Conservation (phyloP, 345 rosid genomes). For the Odontarrhena argentea region DNA sequence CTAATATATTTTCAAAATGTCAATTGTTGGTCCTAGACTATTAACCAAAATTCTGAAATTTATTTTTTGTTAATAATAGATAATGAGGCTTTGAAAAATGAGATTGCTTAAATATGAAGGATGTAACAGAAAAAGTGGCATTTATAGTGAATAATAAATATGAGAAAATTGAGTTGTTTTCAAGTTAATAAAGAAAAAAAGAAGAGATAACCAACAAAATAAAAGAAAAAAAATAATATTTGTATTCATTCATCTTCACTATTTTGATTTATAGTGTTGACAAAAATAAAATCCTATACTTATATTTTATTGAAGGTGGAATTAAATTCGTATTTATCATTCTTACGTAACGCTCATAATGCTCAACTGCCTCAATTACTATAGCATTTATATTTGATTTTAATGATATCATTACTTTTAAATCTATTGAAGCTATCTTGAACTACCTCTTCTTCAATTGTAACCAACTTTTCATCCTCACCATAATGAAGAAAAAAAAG, state of each 20-base stretch:
- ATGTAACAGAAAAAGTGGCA: slow-evolving; percentile 28
- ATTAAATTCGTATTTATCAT: slow-evolving; percentile 38
- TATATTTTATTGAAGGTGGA: slow-evolving; percentile 25
- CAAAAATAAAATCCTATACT: neutral
- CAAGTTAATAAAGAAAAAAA: neutral
- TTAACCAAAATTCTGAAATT: neutral
- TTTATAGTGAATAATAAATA: slow-evolving; percentile 18
- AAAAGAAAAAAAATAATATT: neutral
- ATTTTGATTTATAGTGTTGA: neutral
- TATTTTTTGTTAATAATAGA: neutral
- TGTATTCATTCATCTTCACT: neutral
- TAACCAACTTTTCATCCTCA: slow-evolving; percentile 32
- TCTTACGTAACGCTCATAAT: slow-evolving; percentile 42
- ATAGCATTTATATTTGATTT: slow-evolving; percentile 40
- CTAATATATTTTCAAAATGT: no score
- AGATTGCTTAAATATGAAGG: slow-evolving; percentile 27
- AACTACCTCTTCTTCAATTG: slow-evolving; percentile 33
- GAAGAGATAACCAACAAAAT: neutral
- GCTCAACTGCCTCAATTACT: slow-evolving; percentile 43
- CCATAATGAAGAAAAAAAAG: neutral
- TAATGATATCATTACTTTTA: slow-evolving; percentile 35
- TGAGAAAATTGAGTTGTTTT: neutral
- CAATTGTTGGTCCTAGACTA: neutral
- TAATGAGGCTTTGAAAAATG: slow-evolving; percentile 18
- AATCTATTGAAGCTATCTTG: slow-evolving; percentile 36